Percentiles rank a stretch among this genome's conserved stretches.
Conservation (phyloP, 495 filamentous ascomycete species). For the Penicillium parvum region DNA sequence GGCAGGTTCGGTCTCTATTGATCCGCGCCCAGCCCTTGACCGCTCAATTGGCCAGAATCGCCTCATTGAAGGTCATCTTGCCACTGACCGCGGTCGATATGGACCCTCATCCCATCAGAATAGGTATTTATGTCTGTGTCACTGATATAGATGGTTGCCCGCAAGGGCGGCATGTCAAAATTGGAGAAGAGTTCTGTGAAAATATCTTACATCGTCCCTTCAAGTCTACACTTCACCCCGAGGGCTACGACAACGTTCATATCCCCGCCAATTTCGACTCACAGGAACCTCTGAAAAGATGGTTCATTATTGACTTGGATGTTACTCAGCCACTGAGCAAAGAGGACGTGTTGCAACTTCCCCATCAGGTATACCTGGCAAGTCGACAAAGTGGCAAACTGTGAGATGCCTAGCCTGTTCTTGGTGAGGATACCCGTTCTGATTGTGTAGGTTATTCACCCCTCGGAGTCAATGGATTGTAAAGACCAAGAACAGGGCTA, state of each 20-base stretch:
- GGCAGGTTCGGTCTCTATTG: no score
- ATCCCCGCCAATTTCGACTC: slow-evolving; percentile 24
- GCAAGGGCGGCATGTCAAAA: slow-evolving; percentile 16
- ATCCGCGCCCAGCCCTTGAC: no score
- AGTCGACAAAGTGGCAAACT: slow-evolving; percentile 21
- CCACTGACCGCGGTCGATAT: background rate
- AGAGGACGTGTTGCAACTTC: slow-evolving; percentile 15
- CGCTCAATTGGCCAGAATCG: no score
- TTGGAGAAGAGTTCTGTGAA: slow-evolving; percentile 17
- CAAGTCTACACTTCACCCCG: slow-evolving; percentile 8
- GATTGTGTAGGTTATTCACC: slow-evolving; percentile 15
- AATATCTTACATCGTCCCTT: slow-evolving; percentile 13
- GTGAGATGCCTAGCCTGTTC: slow-evolving; percentile 5
- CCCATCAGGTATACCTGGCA: slow-evolving; percentile 21
- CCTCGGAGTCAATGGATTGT: slow-evolving; percentile 14
- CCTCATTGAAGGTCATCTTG: no score
- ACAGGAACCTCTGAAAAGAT: slow-evolving; percentile 14
- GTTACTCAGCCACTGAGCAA: slow-evolving; percentile 12
- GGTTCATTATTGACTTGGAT: slow-evolving; percentile 25
- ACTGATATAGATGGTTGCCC: slow-evolving; percentile 21
- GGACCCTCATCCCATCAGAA: slow-evolving; percentile 1
- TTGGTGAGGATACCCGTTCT: slow-evolving; percentile 1
- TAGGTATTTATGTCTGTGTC: slow-evolving; percentile 15
- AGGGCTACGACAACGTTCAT: slow-evolving; percentile 23
- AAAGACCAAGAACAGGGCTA: no score